Base-by-base conservation (phyloP, 2,329 filamentous ascomycete genomes). In the Diaporthe humulicola region DNA sequence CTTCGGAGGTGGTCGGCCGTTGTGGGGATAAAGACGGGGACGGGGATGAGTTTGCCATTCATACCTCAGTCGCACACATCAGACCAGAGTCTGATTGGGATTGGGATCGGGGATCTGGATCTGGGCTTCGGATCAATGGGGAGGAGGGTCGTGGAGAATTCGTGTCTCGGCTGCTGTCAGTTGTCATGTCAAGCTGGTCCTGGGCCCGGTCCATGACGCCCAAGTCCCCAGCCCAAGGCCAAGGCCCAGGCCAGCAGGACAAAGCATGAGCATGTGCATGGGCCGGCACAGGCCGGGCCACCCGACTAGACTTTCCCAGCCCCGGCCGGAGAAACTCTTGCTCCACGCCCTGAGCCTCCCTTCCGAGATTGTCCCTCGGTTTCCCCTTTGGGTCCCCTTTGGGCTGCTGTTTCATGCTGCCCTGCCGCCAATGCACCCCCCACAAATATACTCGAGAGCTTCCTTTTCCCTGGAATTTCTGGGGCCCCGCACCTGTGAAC, bases 31-130 rank as follows among this genome's bases (percentile, higher is more conserved):
- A 56, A 50, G 71, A 73, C 61, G 61, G 60, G 52, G 71, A 73
- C 61, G 71, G 61, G 66, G 71, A 73, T 66, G 71, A 73, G 71
- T 67, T 58, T 67, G 71, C 71, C 71, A 73, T 73, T 69, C 71
- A 73, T 50, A 45, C 45, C 61, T 67, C 61, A 67, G 61, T 67
- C 45, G 30, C 61, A 67, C 60, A 52, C 30, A 67, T 30, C 61
- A 67, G 61, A 38, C 61, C 60, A 52, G 61, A 67, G 45, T 67
- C 45, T 67, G 61, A 52, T 67, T 52, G 45, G 61, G 61, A 67
- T 52, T 33, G n/a, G 45, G 61, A 67, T 67, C 61, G 61, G 61
- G 60, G 61, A 67, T 50, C 42, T 50, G 61, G 61, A 67, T 67
- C 61, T 67, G 61, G 61, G 61, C 45, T 67, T 67, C 61, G 61